A percentile compares a stretch with the other conserved stretches of the same genome.
Evolutionary conservation across 140 eudicot genomes (phyloP).

Genomic region (Bidens hawaiensis): DNA sequence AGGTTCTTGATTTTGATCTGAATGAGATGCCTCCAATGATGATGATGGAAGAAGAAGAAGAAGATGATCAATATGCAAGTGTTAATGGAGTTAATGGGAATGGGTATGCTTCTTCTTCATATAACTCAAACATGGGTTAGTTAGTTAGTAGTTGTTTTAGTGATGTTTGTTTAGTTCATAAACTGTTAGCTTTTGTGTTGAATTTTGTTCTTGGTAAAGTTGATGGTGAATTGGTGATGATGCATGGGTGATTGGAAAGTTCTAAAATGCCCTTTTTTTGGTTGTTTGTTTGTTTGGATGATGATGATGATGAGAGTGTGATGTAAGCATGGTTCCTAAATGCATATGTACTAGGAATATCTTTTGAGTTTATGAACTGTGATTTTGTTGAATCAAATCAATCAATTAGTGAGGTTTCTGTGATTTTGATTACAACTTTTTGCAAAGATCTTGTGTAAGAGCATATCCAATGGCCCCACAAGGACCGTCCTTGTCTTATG

Average conservation of each 20-base stretch:
- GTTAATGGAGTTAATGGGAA: conserved; percentile 4
- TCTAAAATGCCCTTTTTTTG: conserved; percentile 32
- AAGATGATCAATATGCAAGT: conserved; percentile 6
- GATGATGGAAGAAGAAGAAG: conserved; percentile 32
- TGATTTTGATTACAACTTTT: conserved; percentile 12
- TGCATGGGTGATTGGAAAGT: conserved; percentile 23
- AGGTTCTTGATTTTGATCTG: conserved; percentile 44
- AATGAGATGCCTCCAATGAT: conserved; percentile 38
- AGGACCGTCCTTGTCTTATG: too few species aligned
- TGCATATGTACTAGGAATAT: conserved; percentile 31
- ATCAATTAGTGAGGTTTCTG: conserved; percentile 17
- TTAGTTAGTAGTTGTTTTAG: not conserved
- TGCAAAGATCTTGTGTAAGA: conserved; percentile 30
- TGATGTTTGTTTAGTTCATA: conserved; percentile 15
- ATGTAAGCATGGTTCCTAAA: conserved; percentile 20
- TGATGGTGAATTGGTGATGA: too few species aligned
- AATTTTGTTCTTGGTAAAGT: conserved; percentile 18
- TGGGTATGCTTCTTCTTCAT: conserved; percentile 45
- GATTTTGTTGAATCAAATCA: conserved; percentile 23
- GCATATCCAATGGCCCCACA: too few species aligned
- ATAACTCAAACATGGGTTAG: conserved; percentile 25
- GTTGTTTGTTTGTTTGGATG: conserved; percentile 20
- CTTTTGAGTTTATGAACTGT: too few species aligned
- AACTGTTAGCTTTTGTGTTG: conserved; percentile 21
- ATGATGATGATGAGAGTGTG: conserved; percentile 25